Percentiles rank a stretch among this genome's conserved stretches.
Conservation (phyloP, 805 yeast species). For the Saccharomycopsis fermentans region DNA sequence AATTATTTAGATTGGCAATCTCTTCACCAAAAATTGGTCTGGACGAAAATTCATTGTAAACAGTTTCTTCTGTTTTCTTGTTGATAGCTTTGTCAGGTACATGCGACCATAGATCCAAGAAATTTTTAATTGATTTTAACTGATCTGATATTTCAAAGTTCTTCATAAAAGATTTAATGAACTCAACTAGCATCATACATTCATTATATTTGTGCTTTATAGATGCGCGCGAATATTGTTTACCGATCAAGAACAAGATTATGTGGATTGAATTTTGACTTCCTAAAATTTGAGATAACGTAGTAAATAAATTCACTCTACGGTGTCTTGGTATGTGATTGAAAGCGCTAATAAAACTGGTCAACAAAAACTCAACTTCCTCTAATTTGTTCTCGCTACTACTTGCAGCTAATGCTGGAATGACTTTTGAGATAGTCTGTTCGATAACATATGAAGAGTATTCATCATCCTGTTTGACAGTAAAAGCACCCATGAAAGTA, state of each 20-base stretch:
- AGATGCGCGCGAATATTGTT: constrained; percentile 52
- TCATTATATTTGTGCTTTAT: constrained; percentile 54
- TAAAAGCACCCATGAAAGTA: constrained; percentile 98
- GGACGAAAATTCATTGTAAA: constrained; percentile 30
- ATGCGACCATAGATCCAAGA: constrained; percentile 36
- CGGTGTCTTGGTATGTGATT: constrained; percentile 95
- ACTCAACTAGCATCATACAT: constrained; percentile 58
- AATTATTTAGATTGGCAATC: constrained; percentile 37
- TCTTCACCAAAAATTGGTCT: constrained; percentile 58
- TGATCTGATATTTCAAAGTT: constrained; percentile 62
- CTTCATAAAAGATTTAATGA: constrained; percentile 58
- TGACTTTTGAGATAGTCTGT: constrained; percentile 79
- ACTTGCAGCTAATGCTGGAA: constrained; percentile 72
- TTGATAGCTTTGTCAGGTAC: constrained; percentile 28
- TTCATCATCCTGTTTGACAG: constrained; percentile 93
- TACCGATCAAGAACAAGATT: constrained; percentile 69
- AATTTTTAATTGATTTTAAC: constrained; percentile 42
- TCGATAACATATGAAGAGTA: constrained; percentile 88
- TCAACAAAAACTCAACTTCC: constrained; percentile 74
- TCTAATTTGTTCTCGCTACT: constrained; percentile 34
- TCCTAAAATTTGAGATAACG: constrained; percentile 69
- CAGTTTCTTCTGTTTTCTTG: constrained; percentile 25
- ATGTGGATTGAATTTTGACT: constrained; percentile 55
- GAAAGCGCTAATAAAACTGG: constrained; percentile 90
- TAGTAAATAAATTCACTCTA: constrained; percentile 73